Conservation (phyloP, 2,329 filamentous ascomycete genomes). For the Cryphonectria parasitica region DNA sequence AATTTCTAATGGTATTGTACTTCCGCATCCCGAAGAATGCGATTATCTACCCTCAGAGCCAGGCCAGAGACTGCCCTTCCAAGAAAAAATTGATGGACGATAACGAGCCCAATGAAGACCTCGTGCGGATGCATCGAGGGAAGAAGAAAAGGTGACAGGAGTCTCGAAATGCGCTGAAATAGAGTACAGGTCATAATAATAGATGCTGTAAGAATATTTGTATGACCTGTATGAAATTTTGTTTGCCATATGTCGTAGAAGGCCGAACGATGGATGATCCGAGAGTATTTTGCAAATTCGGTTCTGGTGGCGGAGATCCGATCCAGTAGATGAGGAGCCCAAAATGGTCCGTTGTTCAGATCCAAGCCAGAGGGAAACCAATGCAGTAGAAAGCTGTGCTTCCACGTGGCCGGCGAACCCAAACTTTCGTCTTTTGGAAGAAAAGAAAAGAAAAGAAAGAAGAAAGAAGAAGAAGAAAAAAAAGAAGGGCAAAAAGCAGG, state of each 20-base stretch:
- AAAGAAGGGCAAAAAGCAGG: not conserved
- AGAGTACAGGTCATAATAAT: conserved; percentile 24
- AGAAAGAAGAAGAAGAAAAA: not conserved
- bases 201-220: conserved; percentile 26
- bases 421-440: conserved; percentile 6
- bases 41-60: conserved; percentile 17
- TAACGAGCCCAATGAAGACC: not conserved
- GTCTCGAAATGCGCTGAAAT: conserved; percentile 4
- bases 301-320: conserved; percentile 8
- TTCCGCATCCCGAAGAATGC: conserved; percentile 10
- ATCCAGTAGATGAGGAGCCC: conserved; percentile 18
- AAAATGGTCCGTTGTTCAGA: conserved; percentile 11
- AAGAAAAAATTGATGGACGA: conserved; percentile 9
- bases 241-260: conserved; percentile 13
- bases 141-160: not conserved
- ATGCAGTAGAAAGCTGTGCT: conserved; percentile 5
- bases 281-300: conserved; percentile 6
- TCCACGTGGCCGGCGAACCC: not conserved
- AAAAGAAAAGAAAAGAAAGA: conserved; percentile 12
- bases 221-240: conserved; percentile 24
- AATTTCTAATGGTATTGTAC: conserved; percentile 18
- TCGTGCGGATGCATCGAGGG: conserved; percentile 7
- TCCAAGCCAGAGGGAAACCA: conserved; percentile 8
- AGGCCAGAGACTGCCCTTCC: conserved; percentile 17
- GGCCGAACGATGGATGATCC: not conserved